Evolutionary conservation across 176 grass and related monocot species (phyloP), one percentile per base, ranked within the genome.

Genomic region (Eragrostis nindensis): DNA sequence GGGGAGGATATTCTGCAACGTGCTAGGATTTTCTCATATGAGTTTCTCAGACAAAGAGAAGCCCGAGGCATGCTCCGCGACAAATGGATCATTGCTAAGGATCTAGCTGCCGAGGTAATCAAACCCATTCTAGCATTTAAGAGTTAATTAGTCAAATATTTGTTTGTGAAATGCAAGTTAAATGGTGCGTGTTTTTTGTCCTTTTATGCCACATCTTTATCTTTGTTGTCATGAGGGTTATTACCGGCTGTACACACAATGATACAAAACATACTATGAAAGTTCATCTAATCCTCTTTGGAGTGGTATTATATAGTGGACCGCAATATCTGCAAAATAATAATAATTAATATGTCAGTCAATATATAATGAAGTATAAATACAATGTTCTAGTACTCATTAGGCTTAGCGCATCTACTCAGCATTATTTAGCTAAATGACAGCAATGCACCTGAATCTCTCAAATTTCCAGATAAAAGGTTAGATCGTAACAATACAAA

Each of bases 41-140:
- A 67, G 1, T 94, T 89, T 75, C 84, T 94, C 1, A 80, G 92
- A 61, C 48, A 82, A 44, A 87, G 85, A 63, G 80, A 91, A 70
- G 68, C 81, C 15, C 59, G 56, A 7, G 76, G 71, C 41, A 47
- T 52, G 11, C 78, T 94, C 50, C 62, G 32, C 27, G 92, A 94
- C 22, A 94, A 94, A 64, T 94, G 92, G 92, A 87, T 94, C 68
- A 82, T 94, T 42, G 67, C 84, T 11, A 94, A 94, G 64, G 86
- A 89, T 77, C 79, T 94, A 41, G 41, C 86, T 8, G 92, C 89
- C 62, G 92, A 94, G 86, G 92, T 94, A 64, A 42, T 49, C 6
- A 25, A n/a, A 13, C 26, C 26, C 25, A 45, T 36, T 36, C 32
- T 36, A 72, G 38, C 14, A 77, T 29, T 54, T 3, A 46, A 63